A percentile compares a stretch with the other conserved stretches of the same genome.
phyloP scores from a whole-genome alignment of 73 alveolate species.

The Strombidium stylifer region DNA sequence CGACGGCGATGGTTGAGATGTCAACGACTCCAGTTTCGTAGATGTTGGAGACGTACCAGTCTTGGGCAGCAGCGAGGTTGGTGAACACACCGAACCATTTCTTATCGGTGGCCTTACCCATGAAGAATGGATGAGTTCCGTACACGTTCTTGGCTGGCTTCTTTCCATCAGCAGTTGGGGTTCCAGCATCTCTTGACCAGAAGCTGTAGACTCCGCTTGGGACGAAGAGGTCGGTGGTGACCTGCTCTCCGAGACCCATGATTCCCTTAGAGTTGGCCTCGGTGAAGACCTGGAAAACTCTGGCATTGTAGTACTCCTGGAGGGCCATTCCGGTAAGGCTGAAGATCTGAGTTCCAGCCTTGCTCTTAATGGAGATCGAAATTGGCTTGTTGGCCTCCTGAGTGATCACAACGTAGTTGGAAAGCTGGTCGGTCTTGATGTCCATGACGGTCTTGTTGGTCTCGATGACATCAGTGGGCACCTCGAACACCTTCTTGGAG shows the following conservation, averaged over 20 bases:
- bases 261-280: constrained; percentile 20
- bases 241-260: constrained; percentile 65
- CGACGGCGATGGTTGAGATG: constrained; percentile 47
- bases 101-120: constrained; percentile 17
- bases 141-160: constrained; percentile 58
- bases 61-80: constrained; percentile 55
- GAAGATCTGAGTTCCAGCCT: neutral
- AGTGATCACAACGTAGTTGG: neutral
- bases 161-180: constrained; percentile 62
- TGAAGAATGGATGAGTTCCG: constrained; percentile 66
- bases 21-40: neutral
- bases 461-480: neutral
- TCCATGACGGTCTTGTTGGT: neutral
- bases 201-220: constrained; percentile 40
- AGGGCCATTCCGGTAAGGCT: constrained; percentile 8
- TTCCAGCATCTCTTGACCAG: constrained; percentile 64
- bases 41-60: constrained; percentile 25
- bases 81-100: constrained; percentile 37
- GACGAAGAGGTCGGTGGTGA: constrained; percentile 39
- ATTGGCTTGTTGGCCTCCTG: neutral
- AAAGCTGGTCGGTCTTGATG: neutral
- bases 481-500: neutral
- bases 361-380: neutral
- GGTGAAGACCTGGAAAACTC: neutral
- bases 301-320: constrained; percentile 15